Percentiles rank a stretch among this genome's conserved stretches.
Evolutionary conservation across 495 filamentous ascomycete species (phyloP).

Genomic region (Penicillium lagena): DNA sequence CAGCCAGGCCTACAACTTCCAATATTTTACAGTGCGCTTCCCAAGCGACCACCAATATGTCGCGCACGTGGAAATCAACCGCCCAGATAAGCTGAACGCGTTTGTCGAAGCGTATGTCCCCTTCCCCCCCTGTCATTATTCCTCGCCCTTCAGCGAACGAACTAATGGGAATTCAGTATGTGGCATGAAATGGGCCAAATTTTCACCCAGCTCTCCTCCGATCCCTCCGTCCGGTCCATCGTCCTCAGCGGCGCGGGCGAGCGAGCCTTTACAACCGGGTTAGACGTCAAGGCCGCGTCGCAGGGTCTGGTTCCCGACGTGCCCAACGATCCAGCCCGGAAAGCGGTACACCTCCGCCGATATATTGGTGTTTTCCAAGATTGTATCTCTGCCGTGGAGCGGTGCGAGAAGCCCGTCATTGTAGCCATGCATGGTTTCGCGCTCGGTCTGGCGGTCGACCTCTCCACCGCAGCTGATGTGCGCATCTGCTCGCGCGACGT

Average conservation of each 20-base stretch:
- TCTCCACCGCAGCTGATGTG: constrained; percentile 72
- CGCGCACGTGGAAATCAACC: constrained; percentile 90
- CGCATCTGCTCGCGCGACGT: constrained; percentile 61
- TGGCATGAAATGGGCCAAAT: constrained; percentile 74
- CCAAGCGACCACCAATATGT: constrained; percentile 61
- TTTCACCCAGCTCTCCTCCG: constrained; percentile 67
- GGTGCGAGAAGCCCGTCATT: constrained; percentile 91
- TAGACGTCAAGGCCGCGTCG: constrained; percentile 70
- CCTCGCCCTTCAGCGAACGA: not conserved
- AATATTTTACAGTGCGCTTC: constrained; percentile 73
- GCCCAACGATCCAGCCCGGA: constrained; percentile 55
- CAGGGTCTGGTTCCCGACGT: constrained; percentile 19
- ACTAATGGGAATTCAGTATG: constrained; percentile 48
- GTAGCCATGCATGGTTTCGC: constrained; percentile 74
- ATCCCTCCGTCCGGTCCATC: constrained; percentile 68
- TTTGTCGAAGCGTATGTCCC: constrained; percentile 62
- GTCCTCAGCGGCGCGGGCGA: constrained; percentile 79
- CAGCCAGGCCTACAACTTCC: constrained; percentile 30
- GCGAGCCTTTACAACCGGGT: constrained; percentile 72
- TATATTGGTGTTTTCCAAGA: constrained; percentile 73
- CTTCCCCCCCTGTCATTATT: not conserved
- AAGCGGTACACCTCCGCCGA: constrained; percentile 55
- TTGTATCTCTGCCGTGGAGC: constrained; percentile 68
- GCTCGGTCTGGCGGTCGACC: constrained; percentile 79
- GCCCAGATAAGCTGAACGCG: constrained; percentile 83